Base-by-base conservation (phyloP, 2,329 filamentous ascomycete genomes). In the Cladosporium sp. region DNA sequence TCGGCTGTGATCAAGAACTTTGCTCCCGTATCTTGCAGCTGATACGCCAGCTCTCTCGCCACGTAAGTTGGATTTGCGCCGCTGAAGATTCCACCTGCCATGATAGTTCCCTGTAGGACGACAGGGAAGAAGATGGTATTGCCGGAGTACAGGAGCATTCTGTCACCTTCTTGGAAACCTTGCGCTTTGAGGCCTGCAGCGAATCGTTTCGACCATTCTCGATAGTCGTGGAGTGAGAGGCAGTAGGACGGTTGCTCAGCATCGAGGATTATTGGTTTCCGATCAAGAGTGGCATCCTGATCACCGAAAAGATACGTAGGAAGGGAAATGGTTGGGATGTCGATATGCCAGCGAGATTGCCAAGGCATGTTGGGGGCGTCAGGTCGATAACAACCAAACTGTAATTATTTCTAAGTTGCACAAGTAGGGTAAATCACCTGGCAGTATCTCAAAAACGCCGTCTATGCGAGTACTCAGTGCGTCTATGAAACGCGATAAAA, bases 71-170 rank as follows among this genome's bases (percentile, higher is more conserved):
- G 87, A 60, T 90, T 91, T 1, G 87, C 87, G 24, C 88, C 89
- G 0, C 86, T 88, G 74, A 93, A 93, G 55, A 93, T 76, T 1
- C 88, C 88, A 3, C 88, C 88, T 0, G 89, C 88, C 83, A 91
- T 91, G 51, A 91, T 78, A 19, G 88, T 78, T 15, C 89, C 89
- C 71, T 91, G 78, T 55, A 92, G 83, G 1, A 89, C 76, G 0
- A 83, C 77, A 0, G 89, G 87, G 68, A 87, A 90, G 74, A 87
- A 90, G 13, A 93, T 71, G 63, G 82, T 86, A 72, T 92, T 93
- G 20, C 84, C 82, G 0, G 87, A 86, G 72, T 87, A 92, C 19
- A 93, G 74, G 47, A 93, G 75, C 4, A 93, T 83, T 2, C 88
- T 83, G 64, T 91, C 89, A 10, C 88, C 87, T 0, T 77, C 75